Evolutionary conservation across 2,329 filamentous ascomycete species (phyloP).

Genomic region (Fusarium austroafricanum): DNA sequence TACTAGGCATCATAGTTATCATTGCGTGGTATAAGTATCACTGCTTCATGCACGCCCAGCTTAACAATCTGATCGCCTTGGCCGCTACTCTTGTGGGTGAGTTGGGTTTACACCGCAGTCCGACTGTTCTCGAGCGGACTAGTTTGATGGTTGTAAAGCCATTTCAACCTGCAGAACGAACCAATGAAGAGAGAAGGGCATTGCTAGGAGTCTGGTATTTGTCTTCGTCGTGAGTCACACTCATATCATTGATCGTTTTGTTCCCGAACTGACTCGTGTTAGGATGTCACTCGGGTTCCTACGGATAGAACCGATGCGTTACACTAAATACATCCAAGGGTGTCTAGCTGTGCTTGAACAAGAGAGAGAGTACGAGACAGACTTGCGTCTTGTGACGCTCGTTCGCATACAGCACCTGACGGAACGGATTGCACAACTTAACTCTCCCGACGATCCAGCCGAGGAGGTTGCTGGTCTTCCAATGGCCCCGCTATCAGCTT

Average conservation of each 20-base stretch:
- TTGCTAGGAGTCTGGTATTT: conserved; percentile 67
- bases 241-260: accelerated
- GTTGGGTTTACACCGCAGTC: conserved; percentile 58
- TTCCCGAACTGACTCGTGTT: conserved; percentile 7
- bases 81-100: conserved; percentile 61
- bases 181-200: conserved; percentile 64
- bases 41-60: conserved; percentile 64
- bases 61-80: conserved; percentile 63
- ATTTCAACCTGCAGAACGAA: conserved; percentile 53
- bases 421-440: conserved; percentile 60
- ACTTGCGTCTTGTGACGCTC: conserved; percentile 59
- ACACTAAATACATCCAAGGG: conserved; percentile 63
- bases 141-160: conserved; percentile 57
- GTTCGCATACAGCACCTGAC: conserved; percentile 63
- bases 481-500: conserved; percentile 57
- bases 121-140: conserved; percentile 56
- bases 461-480: conserved; percentile 52
- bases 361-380: conserved; percentile 58
- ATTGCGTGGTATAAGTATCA: conserved; percentile 66
- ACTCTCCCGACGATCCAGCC: conserved; percentile 50
- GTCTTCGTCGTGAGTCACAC: conserved; percentile 59
- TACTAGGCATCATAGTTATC: conserved; percentile 62
- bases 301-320: conserved; percentile 62
- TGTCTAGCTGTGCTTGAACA: conserved; percentile 61
- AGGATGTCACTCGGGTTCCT: conserved; percentile 58